These are phyloP conservation scores for Lactarius indigo DNA, from an alignment of 768 basidiomycete genomes.

Conservation along the genomic window DNA sequence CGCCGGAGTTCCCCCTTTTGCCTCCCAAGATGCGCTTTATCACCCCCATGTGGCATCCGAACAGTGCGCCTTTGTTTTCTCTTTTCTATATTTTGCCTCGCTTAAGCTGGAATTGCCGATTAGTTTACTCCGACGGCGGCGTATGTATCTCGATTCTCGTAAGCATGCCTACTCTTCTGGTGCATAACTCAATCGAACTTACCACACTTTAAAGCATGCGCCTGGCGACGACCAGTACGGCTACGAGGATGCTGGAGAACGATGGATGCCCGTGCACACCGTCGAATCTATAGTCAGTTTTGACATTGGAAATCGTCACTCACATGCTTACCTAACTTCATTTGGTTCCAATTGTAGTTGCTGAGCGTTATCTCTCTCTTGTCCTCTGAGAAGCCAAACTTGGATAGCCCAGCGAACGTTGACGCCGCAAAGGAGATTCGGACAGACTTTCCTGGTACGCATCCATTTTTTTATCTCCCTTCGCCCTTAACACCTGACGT, in stretches of 20 bases:
- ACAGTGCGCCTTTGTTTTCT: conserved; percentile 55
- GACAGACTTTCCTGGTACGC: conserved; percentile 55
- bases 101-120: conserved; percentile 1
- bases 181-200: conserved; percentile 10
- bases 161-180: conserved; percentile 29
- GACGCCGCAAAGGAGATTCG: conserved; percentile 91
- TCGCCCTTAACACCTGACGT: conserved; percentile 21
- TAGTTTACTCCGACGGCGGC: conserved; percentile 89
- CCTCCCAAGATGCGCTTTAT: conserved; percentile 97
- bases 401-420: conserved; percentile 93
- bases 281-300: conserved; percentile 87
- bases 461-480: neutral
- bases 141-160: conserved; percentile 97
- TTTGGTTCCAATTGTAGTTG: conserved; percentile 51
- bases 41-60: conserved; percentile 97
- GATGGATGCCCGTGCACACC: conserved; percentile 97
- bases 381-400: conserved; percentile 86
- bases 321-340: conserved; percentile 7
- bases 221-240: conserved; percentile 97
- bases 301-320: neutral
- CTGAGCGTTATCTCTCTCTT: conserved; percentile 94
- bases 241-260: conserved; percentile 94
- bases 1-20: conserved; percentile 81
- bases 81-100: neutral
- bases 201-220: conserved; percentile 57